These are phyloP conservation scores for Endocalyx cinctus DNA, from an alignment of 2,329 filamentous ascomycete genomes.

Conservation along the genomic window DNA sequence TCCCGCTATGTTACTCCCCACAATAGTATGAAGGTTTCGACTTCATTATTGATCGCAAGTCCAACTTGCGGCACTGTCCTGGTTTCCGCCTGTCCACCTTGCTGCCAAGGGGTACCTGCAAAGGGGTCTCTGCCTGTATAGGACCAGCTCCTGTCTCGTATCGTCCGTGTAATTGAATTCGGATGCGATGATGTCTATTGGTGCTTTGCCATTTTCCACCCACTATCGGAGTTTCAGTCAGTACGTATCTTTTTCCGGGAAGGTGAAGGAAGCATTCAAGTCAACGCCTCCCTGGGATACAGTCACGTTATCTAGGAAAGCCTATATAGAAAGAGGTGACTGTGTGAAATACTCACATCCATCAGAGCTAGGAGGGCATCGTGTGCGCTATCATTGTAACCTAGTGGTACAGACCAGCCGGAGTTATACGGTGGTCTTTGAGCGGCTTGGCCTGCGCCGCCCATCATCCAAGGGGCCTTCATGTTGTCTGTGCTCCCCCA, in stretches of 20 bases:
- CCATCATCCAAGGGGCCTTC: constrained; percentile 28
- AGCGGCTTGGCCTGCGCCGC: constrained; percentile 20
- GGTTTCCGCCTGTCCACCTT: constrained; percentile 28
- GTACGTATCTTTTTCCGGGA: too few relatives aligned
- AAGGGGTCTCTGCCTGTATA: constrained; percentile 36
- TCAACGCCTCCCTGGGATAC: too few relatives aligned
- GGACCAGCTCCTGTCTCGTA: constrained; percentile 18
- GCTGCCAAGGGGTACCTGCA: constrained; percentile 31
- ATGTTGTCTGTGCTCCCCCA: constrained; percentile 17
- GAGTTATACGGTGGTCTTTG: constrained; percentile 24
- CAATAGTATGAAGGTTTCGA: too few relatives aligned
- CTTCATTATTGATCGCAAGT: too few relatives aligned
- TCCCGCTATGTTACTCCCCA: too few relatives aligned
- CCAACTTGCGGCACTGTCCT: constrained; percentile 28
- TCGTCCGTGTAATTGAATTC: constrained; percentile 23
- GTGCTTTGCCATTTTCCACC: background rate
- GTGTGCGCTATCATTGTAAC: constrained; percentile 18
- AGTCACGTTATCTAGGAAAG: too few relatives aligned
- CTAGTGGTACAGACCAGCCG: constrained; percentile 20
- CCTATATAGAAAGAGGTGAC: too few relatives aligned
- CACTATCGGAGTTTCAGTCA: too few relatives aligned
- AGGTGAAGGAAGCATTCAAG: too few relatives aligned
- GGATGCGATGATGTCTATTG: constrained; percentile 17
- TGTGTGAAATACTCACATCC: too few relatives aligned
- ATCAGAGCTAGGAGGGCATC: constrained; percentile 4